Base-by-base conservation (phyloP, 1,284 basidiomycete genomes). In the Papiliotrema nemorosa region DNA sequence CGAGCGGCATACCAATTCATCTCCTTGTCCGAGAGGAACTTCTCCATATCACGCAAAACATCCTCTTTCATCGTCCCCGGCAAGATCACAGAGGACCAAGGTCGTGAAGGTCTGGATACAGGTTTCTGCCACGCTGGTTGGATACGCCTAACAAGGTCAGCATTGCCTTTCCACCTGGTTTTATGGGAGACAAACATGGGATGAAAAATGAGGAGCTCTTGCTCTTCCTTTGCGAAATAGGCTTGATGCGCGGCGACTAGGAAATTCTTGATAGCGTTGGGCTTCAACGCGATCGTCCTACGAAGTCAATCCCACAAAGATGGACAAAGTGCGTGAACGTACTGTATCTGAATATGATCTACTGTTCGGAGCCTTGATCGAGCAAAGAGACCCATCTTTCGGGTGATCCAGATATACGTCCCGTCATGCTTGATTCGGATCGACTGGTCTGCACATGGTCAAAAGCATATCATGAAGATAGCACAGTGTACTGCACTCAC, bases 11-110 rank as follows among this genome's bases (percentile, higher is more conserved):
- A 64, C 64, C 63, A 67, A 12, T 29, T 39, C 2, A 27, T 49
- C 42, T 63, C 59, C 45, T 58, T 51, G 14, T 61, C 61, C 0
- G 60, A 59, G 13, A 67, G 38, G 45, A 67, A 67, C 2, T 43
- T 37, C 44, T 58, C 36, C 16, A 67, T 44, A 44, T 67, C 64
- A 18, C 38, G 46, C 2, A 63, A 37, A 2, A 67, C 20, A 10
- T 44, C 47, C 2, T 67, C 58, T 50, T 67, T 67, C 29, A 63
- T 16, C 3, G 18, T 33, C 9, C 24, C 40, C 0, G 64, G 61
- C 14, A 67, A 48, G 35, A 67, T 63, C 27, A 64, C 64, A 0
- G 63, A 64, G 16, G 46, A 41, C 64, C 62, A 67, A 3, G 59
- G 58, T 44, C 64, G 45, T 12, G 48, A 29, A 26, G 61, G 63